Conservation (phyloP, 1,284 basidiomycete genomes). For the Sutorius eximius region DNA sequence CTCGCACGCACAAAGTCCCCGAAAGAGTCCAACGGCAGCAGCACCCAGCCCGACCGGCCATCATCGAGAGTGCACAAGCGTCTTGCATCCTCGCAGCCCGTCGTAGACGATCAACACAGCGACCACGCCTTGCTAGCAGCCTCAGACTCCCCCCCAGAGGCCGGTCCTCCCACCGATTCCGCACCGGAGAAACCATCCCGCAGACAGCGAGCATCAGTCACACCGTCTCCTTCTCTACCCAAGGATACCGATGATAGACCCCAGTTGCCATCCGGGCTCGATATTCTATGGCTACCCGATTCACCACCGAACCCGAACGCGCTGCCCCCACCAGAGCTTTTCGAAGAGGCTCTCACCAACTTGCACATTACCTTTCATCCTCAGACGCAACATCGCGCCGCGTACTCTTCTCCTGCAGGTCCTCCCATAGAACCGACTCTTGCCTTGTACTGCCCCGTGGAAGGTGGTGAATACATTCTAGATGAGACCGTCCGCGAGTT, state of each 20-base stretch:
- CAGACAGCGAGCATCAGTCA: slow-evolving; percentile 35
- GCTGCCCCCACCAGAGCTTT: slow-evolving; percentile 56
- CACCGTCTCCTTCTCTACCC: slow-evolving; percentile 15
- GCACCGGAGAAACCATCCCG: slow-evolving; percentile 40
- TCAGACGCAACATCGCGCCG: slow-evolving; percentile 73
- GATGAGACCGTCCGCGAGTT: slow-evolving; percentile 76
- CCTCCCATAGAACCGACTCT: slow-evolving; percentile 71
- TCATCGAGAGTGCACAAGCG: slow-evolving; percentile 37
- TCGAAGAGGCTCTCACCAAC: slow-evolving; percentile 72
- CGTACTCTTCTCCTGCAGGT: slow-evolving; percentile 51
- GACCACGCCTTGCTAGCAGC: slow-evolving; percentile 8
- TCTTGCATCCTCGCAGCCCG: slow-evolving; percentile 34
- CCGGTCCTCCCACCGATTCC: slow-evolving; percentile 27
- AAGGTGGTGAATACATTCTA: slow-evolving; percentile 78
- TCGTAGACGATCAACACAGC: slow-evolving; percentile 18
- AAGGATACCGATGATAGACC: slow-evolving; percentile 42
- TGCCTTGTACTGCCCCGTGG: slow-evolving; percentile 81
- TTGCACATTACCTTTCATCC: slow-evolving; percentile 74
- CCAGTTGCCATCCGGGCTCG: slow-evolving; percentile 52
- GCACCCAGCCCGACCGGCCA: slow-evolving; percentile 20
- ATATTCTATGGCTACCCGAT: slow-evolving; percentile 66
- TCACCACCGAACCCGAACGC: slow-evolving; percentile 21
- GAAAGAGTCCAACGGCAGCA: slow-evolving; percentile 19
- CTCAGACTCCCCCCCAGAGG: slow-evolving; percentile 26
- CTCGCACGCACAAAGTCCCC: slow-evolving; percentile 29